A percentile compares a stretch with the other conserved stretches of the same genome.
Evolutionary conservation across 2,329 filamentous ascomycete species (phyloP).

Genomic region (Verticillium klebahnii): DNA sequence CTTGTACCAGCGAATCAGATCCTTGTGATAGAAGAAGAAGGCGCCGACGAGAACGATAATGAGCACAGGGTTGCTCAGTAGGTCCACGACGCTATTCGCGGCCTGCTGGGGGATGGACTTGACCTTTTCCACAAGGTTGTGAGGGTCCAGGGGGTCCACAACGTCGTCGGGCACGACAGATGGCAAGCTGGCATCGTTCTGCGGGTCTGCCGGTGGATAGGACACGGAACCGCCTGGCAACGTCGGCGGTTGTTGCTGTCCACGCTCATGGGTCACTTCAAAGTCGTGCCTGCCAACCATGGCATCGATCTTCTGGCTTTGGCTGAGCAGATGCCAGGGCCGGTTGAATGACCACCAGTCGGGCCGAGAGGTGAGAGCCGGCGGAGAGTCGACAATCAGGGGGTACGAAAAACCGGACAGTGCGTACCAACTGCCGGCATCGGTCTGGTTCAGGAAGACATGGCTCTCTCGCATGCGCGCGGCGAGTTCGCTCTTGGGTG

Average conservation of each 20-base stretch:
- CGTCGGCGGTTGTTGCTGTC: conserved; percentile 28
- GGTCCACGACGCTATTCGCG: conserved; percentile 45
- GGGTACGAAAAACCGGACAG: conserved; percentile 85
- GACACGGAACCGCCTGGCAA: conserved; percentile 29
- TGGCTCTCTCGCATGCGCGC: conserved; percentile 53
- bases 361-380: conserved; percentile 37
- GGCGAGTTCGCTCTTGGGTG: conserved; percentile 42
- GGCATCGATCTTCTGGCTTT: conserved; percentile 50
- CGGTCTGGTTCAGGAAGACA: conserved; percentile 84
- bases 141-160: conserved; percentile 24
- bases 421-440: conserved; percentile 87
- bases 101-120: conserved; percentile 46
- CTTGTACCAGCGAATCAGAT: conserved; percentile 34
- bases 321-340: conserved; percentile 32
- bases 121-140: conserved; percentile 44
- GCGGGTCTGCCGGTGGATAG: conserved; percentile 22
- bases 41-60: conserved; percentile 39
- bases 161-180: conserved; percentile 13
- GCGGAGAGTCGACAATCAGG: conserved; percentile 66
- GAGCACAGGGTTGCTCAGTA: conserved; percentile 51
- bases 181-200: conserved; percentile 28
- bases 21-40: conserved; percentile 40
- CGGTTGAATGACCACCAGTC: conserved; percentile 43
- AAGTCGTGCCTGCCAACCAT: conserved; percentile 70
- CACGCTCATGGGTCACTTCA: conserved; percentile 30